These are phyloP conservation scores for Theobroma cacao DNA, from an alignment of 345 rosid species.

Conservation along the genomic window DNA sequence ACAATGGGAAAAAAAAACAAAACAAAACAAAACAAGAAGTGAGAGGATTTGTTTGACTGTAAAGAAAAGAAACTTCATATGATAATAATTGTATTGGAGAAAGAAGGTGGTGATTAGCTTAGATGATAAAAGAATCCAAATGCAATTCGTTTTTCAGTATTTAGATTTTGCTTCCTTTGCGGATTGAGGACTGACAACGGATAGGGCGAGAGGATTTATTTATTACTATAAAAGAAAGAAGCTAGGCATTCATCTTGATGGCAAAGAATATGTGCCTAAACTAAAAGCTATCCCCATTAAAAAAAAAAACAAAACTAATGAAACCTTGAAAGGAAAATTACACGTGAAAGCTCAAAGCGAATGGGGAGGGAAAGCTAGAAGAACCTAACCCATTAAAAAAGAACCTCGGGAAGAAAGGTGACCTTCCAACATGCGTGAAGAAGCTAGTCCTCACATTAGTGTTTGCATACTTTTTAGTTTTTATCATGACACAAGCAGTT, in stretches of 20 bases:
- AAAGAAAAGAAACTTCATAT: too few relatives aligned
- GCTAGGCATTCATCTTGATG: too few relatives aligned
- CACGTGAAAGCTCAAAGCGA: background rate
- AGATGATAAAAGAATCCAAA: background rate
- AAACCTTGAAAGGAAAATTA: background rate
- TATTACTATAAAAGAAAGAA: background rate
- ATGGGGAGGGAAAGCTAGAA: background rate
- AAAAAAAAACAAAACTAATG: too few relatives aligned
- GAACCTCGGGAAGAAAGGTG: background rate
- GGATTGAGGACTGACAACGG: background rate
- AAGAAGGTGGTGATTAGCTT: background rate
- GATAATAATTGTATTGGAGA: too few relatives aligned
- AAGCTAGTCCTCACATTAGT: background rate
- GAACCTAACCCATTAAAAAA: slow-evolving; percentile 4
- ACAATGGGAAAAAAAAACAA: too few relatives aligned
- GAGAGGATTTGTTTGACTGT: too few relatives aligned
- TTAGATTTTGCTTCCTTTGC: background rate
- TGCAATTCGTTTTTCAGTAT: background rate
- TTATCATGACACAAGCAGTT: background rate
- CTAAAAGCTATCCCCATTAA: background rate
- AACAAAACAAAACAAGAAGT: too few relatives aligned
- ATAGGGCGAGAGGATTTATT: background rate
- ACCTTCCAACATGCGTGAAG: background rate
- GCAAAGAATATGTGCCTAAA: slow-evolving; percentile 6
- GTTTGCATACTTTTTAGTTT: background rate